A percentile compares a stretch with the other conserved stretches of the same genome.
Conservation (phyloP, 139 green algal species). For the Gonium pectorale region DNA sequence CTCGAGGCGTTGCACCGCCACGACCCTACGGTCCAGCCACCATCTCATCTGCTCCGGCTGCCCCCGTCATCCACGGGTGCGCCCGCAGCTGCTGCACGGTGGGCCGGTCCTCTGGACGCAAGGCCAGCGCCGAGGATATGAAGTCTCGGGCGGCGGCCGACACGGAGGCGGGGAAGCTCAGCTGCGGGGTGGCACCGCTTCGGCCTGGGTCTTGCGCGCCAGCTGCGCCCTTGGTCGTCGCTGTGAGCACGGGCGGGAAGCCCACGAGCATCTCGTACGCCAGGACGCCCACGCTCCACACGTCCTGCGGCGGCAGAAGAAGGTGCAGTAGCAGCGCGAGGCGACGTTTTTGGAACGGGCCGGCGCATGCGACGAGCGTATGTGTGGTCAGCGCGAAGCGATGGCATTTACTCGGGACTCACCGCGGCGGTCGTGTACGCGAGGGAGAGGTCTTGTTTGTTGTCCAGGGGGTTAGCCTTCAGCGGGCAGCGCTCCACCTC, state of each 20-base stretch:
- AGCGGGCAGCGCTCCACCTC: slow-evolving; percentile 61
- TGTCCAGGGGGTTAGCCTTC: slow-evolving; percentile 57
- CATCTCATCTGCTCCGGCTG: too few species aligned
- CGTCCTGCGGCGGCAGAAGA: slow-evolving; percentile 32
- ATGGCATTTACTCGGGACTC: too few species aligned
- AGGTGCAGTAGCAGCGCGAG: too few species aligned
- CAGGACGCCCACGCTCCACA: slow-evolving; percentile 62
- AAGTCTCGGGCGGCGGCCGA: slow-evolving; percentile 30
- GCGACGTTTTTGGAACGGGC: too few species aligned
- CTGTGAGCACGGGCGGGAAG: slow-evolving; percentile 19
- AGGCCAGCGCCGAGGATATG: slow-evolving; percentile 42
- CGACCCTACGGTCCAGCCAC: too few species aligned
- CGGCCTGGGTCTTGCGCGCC: not conserved
- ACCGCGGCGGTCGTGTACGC: slow-evolving; percentile 56
- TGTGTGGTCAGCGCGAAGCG: too few species aligned
- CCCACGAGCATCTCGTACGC: slow-evolving; percentile 67
- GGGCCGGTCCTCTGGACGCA: slow-evolving; percentile 46
- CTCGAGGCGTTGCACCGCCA: too few species aligned
- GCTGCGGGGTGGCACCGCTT: not conserved
- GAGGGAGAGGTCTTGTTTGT: slow-evolving; percentile 57
- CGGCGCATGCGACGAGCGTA: too few species aligned
- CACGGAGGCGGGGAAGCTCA: slow-evolving; percentile 39
- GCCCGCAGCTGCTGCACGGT: slow-evolving; percentile 48
- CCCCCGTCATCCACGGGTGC: slow-evolving; percentile 50
- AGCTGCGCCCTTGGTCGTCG: too few species aligned